phyloP scores from a whole-genome alignment of 495 filamentous ascomycete species.

The Letharia columbiana region DNA sequence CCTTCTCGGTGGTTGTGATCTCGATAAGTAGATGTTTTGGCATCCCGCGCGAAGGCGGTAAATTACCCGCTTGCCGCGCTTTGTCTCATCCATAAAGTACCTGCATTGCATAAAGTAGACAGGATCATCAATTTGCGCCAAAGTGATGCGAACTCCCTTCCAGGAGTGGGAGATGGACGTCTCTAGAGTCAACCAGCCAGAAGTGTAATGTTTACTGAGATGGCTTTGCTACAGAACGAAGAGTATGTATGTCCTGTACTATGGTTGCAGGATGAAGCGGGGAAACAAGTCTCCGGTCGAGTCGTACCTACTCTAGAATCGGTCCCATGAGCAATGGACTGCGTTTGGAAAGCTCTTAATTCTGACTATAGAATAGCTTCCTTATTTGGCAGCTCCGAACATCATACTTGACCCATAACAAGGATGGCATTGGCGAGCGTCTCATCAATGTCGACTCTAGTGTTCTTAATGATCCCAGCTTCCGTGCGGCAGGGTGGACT shows the following conservation, averaged over 20 bases:
- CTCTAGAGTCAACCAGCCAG: background rate
- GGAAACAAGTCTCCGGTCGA: background rate
- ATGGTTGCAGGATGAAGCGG: background rate
- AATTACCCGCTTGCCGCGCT: background rate
- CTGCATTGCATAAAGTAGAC: background rate
- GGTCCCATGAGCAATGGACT: background rate
- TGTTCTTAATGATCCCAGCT: constrained; percentile 87
- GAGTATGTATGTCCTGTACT: constrained; percentile 53
- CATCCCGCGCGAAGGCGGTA: background rate
- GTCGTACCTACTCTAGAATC: no score
- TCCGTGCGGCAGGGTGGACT: constrained; percentile 90
- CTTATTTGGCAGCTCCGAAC: constrained; percentile 88
- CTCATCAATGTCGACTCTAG: constrained; percentile 86
- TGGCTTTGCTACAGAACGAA: constrained; percentile 95
- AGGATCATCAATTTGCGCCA: background rate
- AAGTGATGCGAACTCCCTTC: background rate
- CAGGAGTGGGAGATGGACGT: background rate
- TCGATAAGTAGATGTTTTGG: background rate
- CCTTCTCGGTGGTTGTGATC: background rate
- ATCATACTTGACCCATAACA: constrained; percentile 79
- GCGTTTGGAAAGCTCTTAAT: background rate
- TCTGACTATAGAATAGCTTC: constrained; percentile 48
- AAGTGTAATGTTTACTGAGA: constrained; percentile 28
- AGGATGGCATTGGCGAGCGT: constrained; percentile 92
- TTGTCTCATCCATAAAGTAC: background rate